Evolutionary conservation across 371 early-diverging fungal species (phyloP), one percentile per base, ranked within the genome.

Genomic region (Mortierella sp.): DNA sequence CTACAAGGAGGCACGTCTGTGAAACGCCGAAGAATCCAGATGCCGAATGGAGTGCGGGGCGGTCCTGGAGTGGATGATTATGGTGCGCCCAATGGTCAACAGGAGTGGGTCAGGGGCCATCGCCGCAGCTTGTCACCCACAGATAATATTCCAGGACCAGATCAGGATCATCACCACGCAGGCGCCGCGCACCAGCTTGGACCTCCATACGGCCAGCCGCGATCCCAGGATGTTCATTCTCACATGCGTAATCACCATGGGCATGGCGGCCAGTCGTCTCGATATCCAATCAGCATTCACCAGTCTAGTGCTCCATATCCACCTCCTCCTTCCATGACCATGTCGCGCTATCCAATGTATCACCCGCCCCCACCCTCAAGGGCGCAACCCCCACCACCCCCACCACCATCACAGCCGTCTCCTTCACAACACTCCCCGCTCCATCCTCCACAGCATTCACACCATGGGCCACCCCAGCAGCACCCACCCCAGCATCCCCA

Each of bases 41-140:
- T 57, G 30, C 26, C 70, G 15, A 67, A 63, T 53, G 74, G 59
- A 4, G 25, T 53, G 19, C 47, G 64, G 30, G 64, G 64, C 23
- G 56, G 7, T 16, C 58, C 79, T 2, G 14, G n/a, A 21, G 47
- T 58, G n/a, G 72, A 79, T 15, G 73, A 81, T 9, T 75, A 81
- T 44, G 69, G 68, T 28, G 23, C 69, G 7, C 67, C 79, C 7
- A 75, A 75, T 50, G 70, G 64, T 7, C 70, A 75, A 28, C 45
- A 58, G 19, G 79, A 79, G 7, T 72, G 73, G 70, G 52, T 4
- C 18, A 69, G 67, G 12, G 56, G 30, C 63, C 60, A 64, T 53
- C 76, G 70, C 11, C 58, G 79, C 2, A 79, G 79, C 29, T 72
- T 79, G 25, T 79, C 79, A 15, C 79, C 79, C 6, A 63, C 56